A percentile compares a stretch with the other conserved stretches of the same genome.
Evolutionary conservation across 78 protist species (phyloP).

Genomic region (Planoprotostelium fungivorum): DNA sequence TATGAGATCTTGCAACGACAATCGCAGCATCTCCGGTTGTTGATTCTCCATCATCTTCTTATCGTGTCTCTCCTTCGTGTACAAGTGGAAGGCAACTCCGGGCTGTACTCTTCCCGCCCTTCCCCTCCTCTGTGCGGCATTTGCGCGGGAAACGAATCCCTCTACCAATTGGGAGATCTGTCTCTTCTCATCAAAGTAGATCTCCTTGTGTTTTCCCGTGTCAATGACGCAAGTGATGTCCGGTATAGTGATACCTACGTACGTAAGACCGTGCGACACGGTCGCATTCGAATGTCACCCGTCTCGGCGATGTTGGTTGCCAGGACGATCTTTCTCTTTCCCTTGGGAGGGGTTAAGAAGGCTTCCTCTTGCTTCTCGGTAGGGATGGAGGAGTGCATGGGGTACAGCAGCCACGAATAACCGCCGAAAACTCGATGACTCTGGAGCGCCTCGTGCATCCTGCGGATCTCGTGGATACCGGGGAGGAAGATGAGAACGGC

Average conservation of each 20-base stretch:
- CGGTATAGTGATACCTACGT: background rate
- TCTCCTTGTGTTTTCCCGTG: background rate
- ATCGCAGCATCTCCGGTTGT: slow-evolving; percentile 77
- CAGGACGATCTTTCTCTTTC: slow-evolving; percentile 75
- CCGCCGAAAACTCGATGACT: background rate
- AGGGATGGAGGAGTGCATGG: slow-evolving; percentile 53
- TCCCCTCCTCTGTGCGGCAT: background rate
- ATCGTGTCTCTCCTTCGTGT: slow-evolving; percentile 20
- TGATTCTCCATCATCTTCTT: slow-evolving; percentile 21
- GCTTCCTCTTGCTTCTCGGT: slow-evolving; percentile 58
- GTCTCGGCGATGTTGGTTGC: slow-evolving; percentile 93
- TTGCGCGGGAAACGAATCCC: background rate
- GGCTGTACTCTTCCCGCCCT: background rate
- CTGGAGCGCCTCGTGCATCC: background rate
- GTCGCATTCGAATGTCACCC: slow-evolving; percentile 67
- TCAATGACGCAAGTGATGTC: background rate
- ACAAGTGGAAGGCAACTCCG: slow-evolving; percentile 62
- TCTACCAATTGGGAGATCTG: background rate
- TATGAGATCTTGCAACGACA: slow-evolving; percentile 73
- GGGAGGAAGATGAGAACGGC: slow-evolving; percentile 85
- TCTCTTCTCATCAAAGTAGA: background rate
- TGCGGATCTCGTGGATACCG: slow-evolving; percentile 77
- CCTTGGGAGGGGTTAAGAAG: slow-evolving; percentile 58
- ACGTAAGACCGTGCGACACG: background rate
- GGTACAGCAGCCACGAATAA: slow-evolving; percentile 16